Conservation (phyloP, 2,329 filamentous ascomycete species). For the Epichloe typhina region DNA sequence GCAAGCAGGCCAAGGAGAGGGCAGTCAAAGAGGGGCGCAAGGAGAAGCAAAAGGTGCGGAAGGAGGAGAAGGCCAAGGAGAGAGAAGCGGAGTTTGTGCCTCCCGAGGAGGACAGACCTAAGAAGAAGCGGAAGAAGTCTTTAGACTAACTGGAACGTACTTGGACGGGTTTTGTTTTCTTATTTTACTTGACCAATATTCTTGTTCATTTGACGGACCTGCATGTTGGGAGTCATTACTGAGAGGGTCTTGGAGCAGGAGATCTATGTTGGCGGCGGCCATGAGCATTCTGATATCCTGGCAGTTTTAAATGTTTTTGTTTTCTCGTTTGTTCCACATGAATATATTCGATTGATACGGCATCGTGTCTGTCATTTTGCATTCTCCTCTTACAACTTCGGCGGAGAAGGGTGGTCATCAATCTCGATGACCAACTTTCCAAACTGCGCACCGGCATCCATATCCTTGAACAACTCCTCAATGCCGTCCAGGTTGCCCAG, state of each 20-base stretch:
- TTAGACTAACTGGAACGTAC: conserved; percentile 14
- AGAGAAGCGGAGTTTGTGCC: conserved; percentile 77
- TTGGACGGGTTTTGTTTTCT: neutral
- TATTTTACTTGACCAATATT: neutral
- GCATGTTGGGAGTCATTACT: neutral
- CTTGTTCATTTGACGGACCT: neutral
- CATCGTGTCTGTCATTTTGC: neutral
- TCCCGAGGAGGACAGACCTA: conserved; percentile 60
- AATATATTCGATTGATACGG: too few species aligned
- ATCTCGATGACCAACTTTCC: conserved; percentile 82
- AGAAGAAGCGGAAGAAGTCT: conserved; percentile 50
- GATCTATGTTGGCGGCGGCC: conserved; percentile 3
- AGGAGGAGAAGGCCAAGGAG: conserved; percentile 77
- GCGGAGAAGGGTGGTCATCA: conserved; percentile 18
- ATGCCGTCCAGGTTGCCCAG: conserved; percentile 68
- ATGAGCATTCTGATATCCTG: conserved; percentile 8
- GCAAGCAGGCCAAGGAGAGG: conserved; percentile 83
- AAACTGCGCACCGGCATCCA: conserved; percentile 77
- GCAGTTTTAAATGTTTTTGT: conserved; percentile 6
- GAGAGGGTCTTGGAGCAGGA: neutral
- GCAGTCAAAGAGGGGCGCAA: conserved; percentile 65
- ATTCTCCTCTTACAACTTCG: conserved; percentile 25
- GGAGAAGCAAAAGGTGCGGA: conserved; percentile 76
- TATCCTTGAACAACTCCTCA: conserved; percentile 72
- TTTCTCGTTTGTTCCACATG: neutral